These are phyloP conservation scores for Ormosia emarginata DNA, from an alignment of 306 rosid genomes.

Conservation along the genomic window DNA sequence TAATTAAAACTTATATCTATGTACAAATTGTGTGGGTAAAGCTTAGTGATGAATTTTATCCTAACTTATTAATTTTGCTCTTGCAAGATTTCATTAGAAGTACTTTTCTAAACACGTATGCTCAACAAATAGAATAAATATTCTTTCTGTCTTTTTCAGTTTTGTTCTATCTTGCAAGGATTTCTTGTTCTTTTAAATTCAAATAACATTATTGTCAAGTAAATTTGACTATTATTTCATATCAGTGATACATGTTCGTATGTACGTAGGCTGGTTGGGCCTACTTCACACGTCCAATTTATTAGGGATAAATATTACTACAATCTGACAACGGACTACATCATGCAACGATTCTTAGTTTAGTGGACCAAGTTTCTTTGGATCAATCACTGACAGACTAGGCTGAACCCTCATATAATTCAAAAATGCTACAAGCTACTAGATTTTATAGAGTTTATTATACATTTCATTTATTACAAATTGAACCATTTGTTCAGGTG, in stretches of 20 bases:
- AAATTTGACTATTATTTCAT: neutral
- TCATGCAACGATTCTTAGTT: constrained; percentile 15
- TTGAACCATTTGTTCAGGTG: constrained; percentile 73
- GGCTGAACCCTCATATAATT: constrained; percentile 62
- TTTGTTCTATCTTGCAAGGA: neutral
- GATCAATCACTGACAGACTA: no score
- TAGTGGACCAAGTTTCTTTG: constrained; percentile 28
- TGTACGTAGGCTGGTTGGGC: constrained; percentile 44
- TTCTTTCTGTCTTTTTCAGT: neutral
- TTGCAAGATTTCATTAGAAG: neutral
- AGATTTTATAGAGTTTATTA: constrained; percentile 44
- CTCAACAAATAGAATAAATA: neutral
- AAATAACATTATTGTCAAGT: neutral
- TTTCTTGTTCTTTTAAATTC: neutral
- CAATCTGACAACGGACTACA: constrained; percentile 22
- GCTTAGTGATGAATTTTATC: neutral
- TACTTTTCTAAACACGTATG: neutral
- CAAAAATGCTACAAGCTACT: constrained; percentile 13
- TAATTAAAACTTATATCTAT: no score
- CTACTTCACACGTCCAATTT: constrained; percentile 31
- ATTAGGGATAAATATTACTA: constrained; percentile 35
- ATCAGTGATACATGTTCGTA: neutral
- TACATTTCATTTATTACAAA: constrained; percentile 67
- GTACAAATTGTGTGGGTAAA: no score
- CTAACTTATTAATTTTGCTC: neutral